These are phyloP conservation scores for Staphylotrichum longicolle DNA, from an alignment of 495 filamentous ascomycete genomes.

Conservation along the genomic window DNA sequence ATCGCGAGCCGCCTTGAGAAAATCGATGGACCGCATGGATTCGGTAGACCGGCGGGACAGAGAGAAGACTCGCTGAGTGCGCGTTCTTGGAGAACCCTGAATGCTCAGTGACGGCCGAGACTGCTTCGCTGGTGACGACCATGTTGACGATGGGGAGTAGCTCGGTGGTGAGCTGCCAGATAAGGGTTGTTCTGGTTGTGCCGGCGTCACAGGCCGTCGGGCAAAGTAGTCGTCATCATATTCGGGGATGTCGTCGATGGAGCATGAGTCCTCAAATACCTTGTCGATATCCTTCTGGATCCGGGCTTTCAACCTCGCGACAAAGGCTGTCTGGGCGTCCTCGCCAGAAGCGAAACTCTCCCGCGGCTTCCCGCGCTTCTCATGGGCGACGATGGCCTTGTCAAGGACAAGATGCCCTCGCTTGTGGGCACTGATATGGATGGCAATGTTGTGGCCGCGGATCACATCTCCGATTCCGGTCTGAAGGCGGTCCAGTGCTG, in stretches of 20 bases:
- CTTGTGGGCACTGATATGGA: constrained; percentile 45
- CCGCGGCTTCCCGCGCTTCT: constrained; percentile 24
- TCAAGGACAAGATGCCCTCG: constrained; percentile 47
- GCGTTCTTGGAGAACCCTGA: constrained; percentile 18
- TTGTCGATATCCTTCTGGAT: constrained; percentile 45
- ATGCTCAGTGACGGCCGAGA: neutral
- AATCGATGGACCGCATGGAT: constrained; percentile 15
- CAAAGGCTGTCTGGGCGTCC: constrained; percentile 27
- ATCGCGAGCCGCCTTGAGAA: constrained; percentile 11
- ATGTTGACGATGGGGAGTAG: constrained; percentile 19
- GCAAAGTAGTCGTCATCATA: constrained; percentile 24
- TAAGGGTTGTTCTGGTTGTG: constrained; percentile 3
- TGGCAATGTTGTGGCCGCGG: constrained; percentile 41
- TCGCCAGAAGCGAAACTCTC: constrained; percentile 26
- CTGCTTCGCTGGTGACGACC: constrained; percentile 7
- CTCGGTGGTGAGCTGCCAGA: constrained; percentile 15
- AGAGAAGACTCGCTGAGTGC: constrained; percentile 24
- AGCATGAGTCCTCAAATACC: constrained; percentile 47
- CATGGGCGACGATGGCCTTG: constrained; percentile 45
- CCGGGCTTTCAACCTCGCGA: constrained; percentile 37
- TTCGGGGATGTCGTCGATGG: constrained; percentile 39
- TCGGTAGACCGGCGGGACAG: constrained; percentile 23
- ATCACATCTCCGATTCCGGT: constrained; percentile 47
- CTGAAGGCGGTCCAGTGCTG: constrained; percentile 46
- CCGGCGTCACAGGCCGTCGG: constrained; percentile 13